Evolutionary conservation across 192 early-diverging fungal genomes (phyloP).

Genomic region (Phycomyces nitens): DNA sequence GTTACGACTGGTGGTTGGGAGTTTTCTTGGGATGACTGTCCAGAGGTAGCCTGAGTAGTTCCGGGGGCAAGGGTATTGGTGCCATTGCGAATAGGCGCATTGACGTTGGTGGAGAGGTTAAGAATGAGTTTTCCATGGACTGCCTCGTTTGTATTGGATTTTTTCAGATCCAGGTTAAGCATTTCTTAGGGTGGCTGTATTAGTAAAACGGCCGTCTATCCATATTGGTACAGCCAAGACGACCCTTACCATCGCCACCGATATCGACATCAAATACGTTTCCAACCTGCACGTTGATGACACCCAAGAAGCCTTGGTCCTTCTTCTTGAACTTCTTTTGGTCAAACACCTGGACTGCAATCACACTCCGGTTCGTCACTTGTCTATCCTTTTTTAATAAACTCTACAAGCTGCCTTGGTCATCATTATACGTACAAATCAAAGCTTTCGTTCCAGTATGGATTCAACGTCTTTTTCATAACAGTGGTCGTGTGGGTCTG

Average conservation of each 20-base stretch:
- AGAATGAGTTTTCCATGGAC: conserved; percentile 86
- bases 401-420: conserved; percentile 6
- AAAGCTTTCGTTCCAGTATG: conserved; percentile 91
- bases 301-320: conserved; percentile 87
- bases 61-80: conserved; percentile 29
- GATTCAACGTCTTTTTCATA: conserved; percentile 86
- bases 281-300: conserved; percentile 81
- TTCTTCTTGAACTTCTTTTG: conserved; percentile 95
- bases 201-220: not conserved
- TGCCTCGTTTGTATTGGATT: conserved; percentile 74
- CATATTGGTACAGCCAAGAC: not conserved
- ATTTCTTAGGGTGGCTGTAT: conserved; percentile 52
- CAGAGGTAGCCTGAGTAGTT: conserved; percentile 3
- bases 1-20: not conserved
- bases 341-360: conserved; percentile 97
- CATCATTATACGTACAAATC: conserved; percentile 56
- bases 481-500: conserved; percentile 94
- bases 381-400: conserved; percentile 44
- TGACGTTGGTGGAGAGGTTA: conserved; percentile 64
- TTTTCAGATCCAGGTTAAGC: conserved; percentile 87
- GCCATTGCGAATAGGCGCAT: conserved; percentile 41
- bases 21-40: conserved; percentile 4
- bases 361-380: conserved; percentile 69
- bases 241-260: conserved; percentile 62
- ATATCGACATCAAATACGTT: conserved; percentile 74